Evolutionary conservation across 2,329 filamentous ascomycete genomes (phyloP).

Genomic region (Fusarium sp.): DNA sequence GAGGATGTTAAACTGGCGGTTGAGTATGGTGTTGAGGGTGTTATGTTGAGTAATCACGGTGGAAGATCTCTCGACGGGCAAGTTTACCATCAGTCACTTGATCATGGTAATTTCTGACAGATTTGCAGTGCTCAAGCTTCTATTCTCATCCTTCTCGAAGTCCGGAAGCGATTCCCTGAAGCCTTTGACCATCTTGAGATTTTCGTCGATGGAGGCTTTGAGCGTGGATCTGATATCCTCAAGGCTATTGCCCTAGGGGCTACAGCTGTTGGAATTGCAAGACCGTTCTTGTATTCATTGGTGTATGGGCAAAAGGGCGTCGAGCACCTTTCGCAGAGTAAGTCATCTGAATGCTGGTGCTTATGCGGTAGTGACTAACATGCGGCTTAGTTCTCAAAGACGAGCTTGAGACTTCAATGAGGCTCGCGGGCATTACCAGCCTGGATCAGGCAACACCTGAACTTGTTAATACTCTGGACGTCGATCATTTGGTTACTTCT

Average conservation of each 20-base stretch:
- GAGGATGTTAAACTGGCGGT: slow-evolving; percentile 63
- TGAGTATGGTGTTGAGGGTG: slow-evolving; percentile 60
- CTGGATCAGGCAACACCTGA: slow-evolving; percentile 41
- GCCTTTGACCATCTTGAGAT: slow-evolving; percentile 60
- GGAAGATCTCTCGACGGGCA: slow-evolving; percentile 63
- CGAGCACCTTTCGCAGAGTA: slow-evolving; percentile 64
- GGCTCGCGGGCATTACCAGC: slow-evolving; percentile 43
- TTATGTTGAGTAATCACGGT: slow-evolving; percentile 67
- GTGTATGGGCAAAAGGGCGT: slow-evolving; percentile 64
- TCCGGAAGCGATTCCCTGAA: slow-evolving; percentile 59
- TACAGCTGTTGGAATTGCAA: slow-evolving; percentile 62
- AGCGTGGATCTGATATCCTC: slow-evolving; percentile 62
- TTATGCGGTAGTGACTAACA: not conserved
- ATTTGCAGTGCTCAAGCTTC: slow-evolving; percentile 50
- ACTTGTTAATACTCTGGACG: slow-evolving; percentile 46
- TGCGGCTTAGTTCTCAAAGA: slow-evolving; percentile 41
- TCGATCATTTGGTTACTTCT: slow-evolving; percentile 44
- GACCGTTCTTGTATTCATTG: slow-evolving; percentile 62
- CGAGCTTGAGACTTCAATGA: slow-evolving; percentile 45
- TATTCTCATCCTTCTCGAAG: slow-evolving; percentile 61
- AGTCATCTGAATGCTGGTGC: slow-evolving; percentile 38
- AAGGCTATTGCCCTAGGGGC: slow-evolving; percentile 64
- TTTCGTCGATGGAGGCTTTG: slow-evolving; percentile 63
- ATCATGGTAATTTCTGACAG: not conserved
- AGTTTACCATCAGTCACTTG: accelerated